Evolutionary conservation across 805 yeast genomes (phyloP), one percentile per base, ranked within the genome.

Genomic region (Candida xiaguanensis): DNA sequence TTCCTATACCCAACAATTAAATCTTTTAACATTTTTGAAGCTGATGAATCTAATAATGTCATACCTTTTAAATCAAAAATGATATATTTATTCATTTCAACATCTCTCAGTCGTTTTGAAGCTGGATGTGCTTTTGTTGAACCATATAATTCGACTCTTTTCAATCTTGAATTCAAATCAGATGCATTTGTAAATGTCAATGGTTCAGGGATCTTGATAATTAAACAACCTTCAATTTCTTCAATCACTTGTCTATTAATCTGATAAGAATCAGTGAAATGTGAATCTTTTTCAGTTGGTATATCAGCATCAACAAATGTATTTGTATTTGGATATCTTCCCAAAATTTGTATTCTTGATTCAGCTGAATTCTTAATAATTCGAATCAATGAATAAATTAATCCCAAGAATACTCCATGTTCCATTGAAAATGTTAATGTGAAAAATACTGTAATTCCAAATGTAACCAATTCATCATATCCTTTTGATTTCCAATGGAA

Each of bases 391-490:
- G 95, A 88, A 49, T 87, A 85, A 0, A 78, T 77, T 34, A 86
- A 79, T 0, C 99, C 98, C n/a, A 87, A 74, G 2, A 84, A 79
- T 34, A 93, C 87, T 1, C 99, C 98, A 12, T 84, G 80, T 58
- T 91, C 96, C 56, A 90, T 80, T 0, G 97, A 88, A 57, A 61
- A 66, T 43, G 65, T 65, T 16, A 67, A 33, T 0, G 73, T 67
- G 3, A 70, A 60, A 12, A 53, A 31, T 3, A 68, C 70, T 3
- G 74, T 68, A 4, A 65, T 64, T 5, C 48, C 57, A 47, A 67
- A 68, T 3, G 74, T 68, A 5, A 77, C 56, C 3, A 91, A 56
- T 52, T 91, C 99, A 51, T 79, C 78, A 60, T 77, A 85, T 0
- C 97, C 96, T 16, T 72, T 66, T 5, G 90, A 78, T 38, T 65